A percentile compares a stretch with the other conserved stretches of the same genome.
Evolutionary conservation across 2,329 filamentous ascomycete species (phyloP).

Genomic region (Fusarium temperatum): DNA sequence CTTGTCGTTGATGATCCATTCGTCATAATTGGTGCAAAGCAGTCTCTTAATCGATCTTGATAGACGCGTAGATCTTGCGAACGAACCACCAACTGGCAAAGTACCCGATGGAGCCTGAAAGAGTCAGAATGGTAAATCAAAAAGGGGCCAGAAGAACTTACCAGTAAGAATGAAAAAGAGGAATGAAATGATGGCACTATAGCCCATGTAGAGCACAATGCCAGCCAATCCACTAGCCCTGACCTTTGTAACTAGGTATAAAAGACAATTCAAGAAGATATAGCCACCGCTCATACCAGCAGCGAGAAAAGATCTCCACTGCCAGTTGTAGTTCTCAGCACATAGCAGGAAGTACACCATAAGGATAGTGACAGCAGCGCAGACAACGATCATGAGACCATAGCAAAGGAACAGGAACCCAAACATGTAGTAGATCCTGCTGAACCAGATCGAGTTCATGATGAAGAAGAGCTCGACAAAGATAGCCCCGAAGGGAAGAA

Average conservation of each 20-base stretch:
- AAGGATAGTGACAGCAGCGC: constrained; percentile 88
- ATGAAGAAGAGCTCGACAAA: constrained; percentile 99
- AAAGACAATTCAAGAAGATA: constrained; percentile 88
- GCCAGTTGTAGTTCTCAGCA: constrained; percentile 98
- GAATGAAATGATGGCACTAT: constrained; percentile 88
- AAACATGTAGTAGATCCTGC: constrained; percentile 99
- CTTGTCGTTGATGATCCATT: constrained; percentile 17
- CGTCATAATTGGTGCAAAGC: not conserved
- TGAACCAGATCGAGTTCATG: constrained; percentile 99
- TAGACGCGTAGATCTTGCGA: constrained; percentile 93
- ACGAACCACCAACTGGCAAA: constrained; percentile 95
- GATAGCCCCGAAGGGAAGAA: constrained; percentile 94
- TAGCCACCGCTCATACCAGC: constrained; percentile 91
- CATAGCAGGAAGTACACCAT: constrained; percentile 97
- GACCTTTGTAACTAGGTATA: constrained; percentile 91
- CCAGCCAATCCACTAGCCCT: constrained; percentile 86
- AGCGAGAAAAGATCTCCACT: constrained; percentile 93
- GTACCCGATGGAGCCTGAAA: constrained; percentile 89
- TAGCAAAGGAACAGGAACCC: constrained; percentile 99
- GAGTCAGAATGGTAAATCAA: constrained; percentile 22
- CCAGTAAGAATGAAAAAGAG: constrained; percentile 94
- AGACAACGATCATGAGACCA: constrained; percentile 95
- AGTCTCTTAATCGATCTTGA: constrained; percentile 85
- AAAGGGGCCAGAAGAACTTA: constrained; percentile 51
- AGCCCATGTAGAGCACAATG: constrained; percentile 91